Evolutionary conservation across 2,329 filamentous ascomycete genomes (phyloP).

Genomic region (Colletotrichum godetiae): DNA sequence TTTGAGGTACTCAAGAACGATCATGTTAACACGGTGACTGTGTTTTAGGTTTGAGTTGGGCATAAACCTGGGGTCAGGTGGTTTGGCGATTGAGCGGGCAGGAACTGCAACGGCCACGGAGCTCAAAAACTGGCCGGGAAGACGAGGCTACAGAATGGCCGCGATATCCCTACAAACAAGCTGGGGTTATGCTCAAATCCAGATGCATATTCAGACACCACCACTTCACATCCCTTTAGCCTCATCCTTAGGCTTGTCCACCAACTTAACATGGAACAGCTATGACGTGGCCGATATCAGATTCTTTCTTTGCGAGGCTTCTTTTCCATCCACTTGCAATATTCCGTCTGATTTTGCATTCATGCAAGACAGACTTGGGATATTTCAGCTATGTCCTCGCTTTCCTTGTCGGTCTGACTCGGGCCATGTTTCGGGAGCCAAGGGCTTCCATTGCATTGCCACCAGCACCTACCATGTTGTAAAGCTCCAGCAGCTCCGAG

Average conservation of each 20-base stretch:
- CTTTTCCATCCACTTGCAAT: slow-evolving; percentile 25
- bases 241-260: slow-evolving; percentile 15
- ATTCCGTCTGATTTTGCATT: slow-evolving; percentile 31
- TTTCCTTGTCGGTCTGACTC: slow-evolving; percentile 29
- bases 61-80: slow-evolving; percentile 26
- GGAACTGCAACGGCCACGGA: neutral
- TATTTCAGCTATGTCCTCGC: slow-evolving; percentile 35
- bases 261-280: slow-evolving; percentile 33
- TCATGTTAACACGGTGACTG: slow-evolving; percentile 87
- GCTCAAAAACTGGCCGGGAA: slow-evolving; percentile 11
- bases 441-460: slow-evolving; percentile 20
- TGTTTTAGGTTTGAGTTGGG: slow-evolving; percentile 68
- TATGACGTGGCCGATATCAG: slow-evolving; percentile 23
- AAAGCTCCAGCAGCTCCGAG: slow-evolving; percentile 34
- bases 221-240: slow-evolving; percentile 6
- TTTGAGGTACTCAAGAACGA: slow-evolving; percentile 97
- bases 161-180: slow-evolving; percentile 27
- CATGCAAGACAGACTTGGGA: slow-evolving; percentile 31
- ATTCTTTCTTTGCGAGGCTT: slow-evolving; percentile 20
- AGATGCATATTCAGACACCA: slow-evolving; percentile 25
- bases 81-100: slow-evolving; percentile 4
- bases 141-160: slow-evolving; percentile 22
- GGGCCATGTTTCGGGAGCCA: slow-evolving; percentile 31
- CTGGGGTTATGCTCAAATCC: slow-evolving; percentile 32
- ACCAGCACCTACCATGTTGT: slow-evolving; percentile 36